Percentiles rank a stretch among this genome's conserved stretches.
Conservation (phyloP, 305 asterid genomes). For the Rubia balearica region DNA sequence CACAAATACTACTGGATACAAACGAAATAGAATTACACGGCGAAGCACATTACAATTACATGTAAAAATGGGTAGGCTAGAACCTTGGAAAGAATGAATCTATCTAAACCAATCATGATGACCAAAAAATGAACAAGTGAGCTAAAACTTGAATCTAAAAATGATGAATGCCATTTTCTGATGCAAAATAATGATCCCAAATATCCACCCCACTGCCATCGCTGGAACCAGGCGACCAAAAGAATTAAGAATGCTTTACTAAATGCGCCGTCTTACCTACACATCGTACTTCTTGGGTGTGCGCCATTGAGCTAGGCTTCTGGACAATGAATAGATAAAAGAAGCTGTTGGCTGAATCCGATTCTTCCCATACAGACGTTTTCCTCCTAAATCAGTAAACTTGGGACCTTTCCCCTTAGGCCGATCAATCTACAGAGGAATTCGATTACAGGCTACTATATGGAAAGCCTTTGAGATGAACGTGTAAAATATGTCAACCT, state of each 20-base stretch:
- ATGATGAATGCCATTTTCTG: neutral
- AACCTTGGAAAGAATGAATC: constrained; percentile 13
- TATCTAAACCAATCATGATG: constrained; percentile 5
- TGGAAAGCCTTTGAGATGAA: neutral
- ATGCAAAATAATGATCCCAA: neutral
- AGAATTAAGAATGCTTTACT: constrained; percentile 12
- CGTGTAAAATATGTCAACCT: neutral
- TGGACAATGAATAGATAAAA: constrained; percentile 19
- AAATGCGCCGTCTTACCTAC: constrained; percentile 10
- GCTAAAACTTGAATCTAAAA: constrained; percentile 12
- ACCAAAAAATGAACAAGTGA: neutral
- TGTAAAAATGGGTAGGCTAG: neutral
- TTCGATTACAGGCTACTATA: neutral
- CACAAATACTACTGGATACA: neutral
- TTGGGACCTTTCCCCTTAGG: constrained; percentile 28
- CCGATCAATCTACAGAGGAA: constrained; percentile 26
- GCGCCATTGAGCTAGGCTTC: constrained; percentile 27
- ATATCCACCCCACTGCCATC: neutral
- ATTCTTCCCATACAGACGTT: constrained; percentile 28
- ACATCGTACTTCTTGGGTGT: constrained; percentile 30
- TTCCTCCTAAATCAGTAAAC: constrained; percentile 29
- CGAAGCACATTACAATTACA: constrained; percentile 12
- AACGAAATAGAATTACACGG: constrained; percentile 1
- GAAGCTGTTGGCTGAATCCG: constrained; percentile 23
- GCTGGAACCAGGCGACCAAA: constrained; percentile 14